Evolutionary conservation across 1,284 basidiomycete genomes (phyloP), one percentile per base, ranked within the genome.

Genomic region (Tranzscheliella williamsii): DNA sequence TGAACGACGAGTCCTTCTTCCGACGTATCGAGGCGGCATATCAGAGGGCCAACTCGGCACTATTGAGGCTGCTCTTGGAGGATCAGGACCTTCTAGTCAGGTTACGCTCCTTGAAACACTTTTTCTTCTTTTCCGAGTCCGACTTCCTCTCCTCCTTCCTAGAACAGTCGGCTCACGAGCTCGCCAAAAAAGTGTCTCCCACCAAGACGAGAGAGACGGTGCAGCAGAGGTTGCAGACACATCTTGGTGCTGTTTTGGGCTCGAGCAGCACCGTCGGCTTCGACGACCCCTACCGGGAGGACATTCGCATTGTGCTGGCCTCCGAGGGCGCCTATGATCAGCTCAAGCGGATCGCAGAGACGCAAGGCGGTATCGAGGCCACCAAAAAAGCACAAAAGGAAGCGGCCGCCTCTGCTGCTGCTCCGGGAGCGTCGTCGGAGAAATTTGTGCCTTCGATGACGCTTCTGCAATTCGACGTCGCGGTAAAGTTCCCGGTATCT

Each of bases 381-480:
- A 72, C 75, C 27, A 70, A 69, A 51, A 79, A 48, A 75, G 69
- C n/a, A 0, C 60, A 61, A 30, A 48, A 51, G 12, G 48, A 61
- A 22, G 57, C 51, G 4, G 24, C 38, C 8, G 27, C 50, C 9
- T 23, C 56, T 2, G 41, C 36, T 18, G 37, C 45, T 9, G 39
- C 80, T 81, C 51, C 81, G 81, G 38, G 39, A 4, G 38, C 81
- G 81, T 52, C 81, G 81, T 21, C 71, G 69, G 34, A 84, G 79
- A 29, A 39, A 12, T 43, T 66, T 18, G 72, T 72, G 11, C 48
- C 47, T 3, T 40, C 51, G 20, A 44, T 74, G 16, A 66, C 68
- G 16, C 38, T 77, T 38, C 41, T 77, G 9, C 69, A 75, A 31
- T 77, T 77, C 29, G 74, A 76, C 38, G 48, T 77, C 5, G 52